Conservation (phyloP, 1,284 basidiomycete species). For the Ustilago cynodontis region DNA sequence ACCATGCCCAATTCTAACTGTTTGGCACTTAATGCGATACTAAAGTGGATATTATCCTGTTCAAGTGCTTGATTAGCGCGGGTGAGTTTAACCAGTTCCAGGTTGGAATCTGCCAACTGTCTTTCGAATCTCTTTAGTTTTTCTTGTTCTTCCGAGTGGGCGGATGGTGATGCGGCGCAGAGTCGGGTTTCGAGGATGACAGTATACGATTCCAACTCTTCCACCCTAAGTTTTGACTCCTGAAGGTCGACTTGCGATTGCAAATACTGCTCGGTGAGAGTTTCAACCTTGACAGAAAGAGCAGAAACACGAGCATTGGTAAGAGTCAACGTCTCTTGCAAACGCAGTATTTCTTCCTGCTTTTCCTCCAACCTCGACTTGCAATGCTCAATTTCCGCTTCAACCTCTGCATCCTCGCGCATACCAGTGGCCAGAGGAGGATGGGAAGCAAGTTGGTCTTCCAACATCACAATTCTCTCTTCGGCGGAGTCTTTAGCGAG, state of each 20-base stretch:
- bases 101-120: constrained; percentile 17
- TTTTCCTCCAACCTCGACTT: constrained; percentile 14
- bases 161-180: too few relatives aligned
- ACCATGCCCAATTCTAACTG: constrained; percentile 59
- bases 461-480: constrained; percentile 2
- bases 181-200: constrained; percentile 21
- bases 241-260: background rate
- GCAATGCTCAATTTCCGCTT: constrained; percentile 11
- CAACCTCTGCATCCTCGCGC: constrained; percentile 5
- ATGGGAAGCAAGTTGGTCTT: constrained; percentile 15
- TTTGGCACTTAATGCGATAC: constrained; percentile 57
- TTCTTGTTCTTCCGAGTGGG: constrained; percentile 1
- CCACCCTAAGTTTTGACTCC: background rate
- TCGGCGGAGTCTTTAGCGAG: constrained; percentile 2
- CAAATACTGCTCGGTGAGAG: background rate
- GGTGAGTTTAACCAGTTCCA: constrained; percentile 47
- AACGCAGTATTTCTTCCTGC: constrained; percentile 6
- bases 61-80: constrained; percentile 58
- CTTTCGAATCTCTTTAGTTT: background rate
- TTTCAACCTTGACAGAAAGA: constrained; percentile 8
- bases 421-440: background rate
- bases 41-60: constrained; percentile 52
- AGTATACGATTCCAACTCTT: constrained; percentile 6
- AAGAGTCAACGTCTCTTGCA: constrained; percentile 37
- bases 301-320: constrained; percentile 8